Conservation (phyloP, 495 filamentous ascomycete genomes). For the Aspergillus taichungensis region DNA sequence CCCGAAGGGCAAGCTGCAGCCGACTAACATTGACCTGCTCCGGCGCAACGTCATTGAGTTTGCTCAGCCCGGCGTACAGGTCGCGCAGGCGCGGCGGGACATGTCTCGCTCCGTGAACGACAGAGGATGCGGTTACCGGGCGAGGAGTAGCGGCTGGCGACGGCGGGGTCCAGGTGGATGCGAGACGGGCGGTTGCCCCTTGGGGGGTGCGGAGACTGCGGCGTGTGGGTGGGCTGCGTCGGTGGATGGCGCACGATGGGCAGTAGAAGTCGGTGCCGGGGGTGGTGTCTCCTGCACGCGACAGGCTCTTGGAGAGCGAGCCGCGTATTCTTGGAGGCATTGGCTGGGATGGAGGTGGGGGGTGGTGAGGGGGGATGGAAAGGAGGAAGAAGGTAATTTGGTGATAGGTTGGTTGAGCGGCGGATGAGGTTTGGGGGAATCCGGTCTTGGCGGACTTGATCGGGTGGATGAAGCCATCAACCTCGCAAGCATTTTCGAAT, state of each 20-base stretch:
- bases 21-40: constrained; percentile 66
- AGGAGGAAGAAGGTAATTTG: not conserved
- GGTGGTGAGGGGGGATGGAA: constrained; percentile 5
- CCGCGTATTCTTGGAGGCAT: constrained; percentile 37
- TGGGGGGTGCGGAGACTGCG: constrained; percentile 8
- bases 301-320: constrained; percentile 29
- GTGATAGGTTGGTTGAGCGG: not conserved
- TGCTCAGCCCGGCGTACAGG: constrained; percentile 53
- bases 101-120: constrained; percentile 20
- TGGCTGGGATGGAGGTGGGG: constrained; percentile 9
- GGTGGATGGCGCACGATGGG: constrained; percentile 30
- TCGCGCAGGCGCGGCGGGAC: constrained; percentile 33
- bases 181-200: constrained; percentile 1
- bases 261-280: constrained; percentile 25
- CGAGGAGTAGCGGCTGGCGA: constrained; percentile 3
- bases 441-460: constrained; percentile 8
- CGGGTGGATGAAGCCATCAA: too few relatives aligned
- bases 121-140: constrained; percentile 17
- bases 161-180: not conserved
- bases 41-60: constrained; percentile 52
- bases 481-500: not conserved
- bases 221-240: constrained; percentile 27
- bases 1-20: constrained; percentile 69
- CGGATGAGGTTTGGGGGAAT: constrained; percentile 7
- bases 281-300: constrained; percentile 15